phyloP scores from a whole-genome alignment of 2,329 filamentous ascomycete genomes.

The Claviceps paspali region DNA sequence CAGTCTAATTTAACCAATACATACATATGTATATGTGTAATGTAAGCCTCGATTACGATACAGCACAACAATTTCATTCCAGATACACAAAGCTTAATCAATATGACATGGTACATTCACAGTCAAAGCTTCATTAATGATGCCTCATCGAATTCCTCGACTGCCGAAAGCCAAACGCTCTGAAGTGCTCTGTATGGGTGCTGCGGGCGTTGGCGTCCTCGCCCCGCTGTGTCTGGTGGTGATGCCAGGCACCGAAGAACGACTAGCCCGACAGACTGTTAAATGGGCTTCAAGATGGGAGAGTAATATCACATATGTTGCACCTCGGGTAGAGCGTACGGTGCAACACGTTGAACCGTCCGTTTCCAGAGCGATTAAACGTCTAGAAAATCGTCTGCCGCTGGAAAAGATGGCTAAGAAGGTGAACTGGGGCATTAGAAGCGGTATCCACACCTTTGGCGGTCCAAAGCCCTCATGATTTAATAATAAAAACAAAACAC shows the following conservation, averaged over 20 bases:
- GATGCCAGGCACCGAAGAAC: constrained; percentile 39
- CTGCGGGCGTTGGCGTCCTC: constrained; percentile 37
- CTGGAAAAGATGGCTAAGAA: constrained; percentile 34
- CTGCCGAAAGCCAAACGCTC: constrained; percentile 32
- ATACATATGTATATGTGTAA: too few species aligned
- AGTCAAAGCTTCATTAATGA: constrained; percentile 21
- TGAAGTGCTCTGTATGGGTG: constrained; percentile 37
- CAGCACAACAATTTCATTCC: too few species aligned
- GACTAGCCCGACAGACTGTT: constrained; percentile 35
- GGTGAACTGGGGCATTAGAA: constrained; percentile 32
- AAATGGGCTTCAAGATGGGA: constrained; percentile 47
- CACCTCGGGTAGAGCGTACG: constrained; percentile 28
- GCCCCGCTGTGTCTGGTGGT: constrained; percentile 43
- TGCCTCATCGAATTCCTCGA: constrained; percentile 29
- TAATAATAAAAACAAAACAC: too few species aligned
- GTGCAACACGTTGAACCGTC: constrained; percentile 35
- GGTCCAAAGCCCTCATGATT: constrained; percentile 8
- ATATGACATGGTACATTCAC: too few species aligned
- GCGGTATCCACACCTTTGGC: constrained; percentile 25
- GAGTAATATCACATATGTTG: constrained; percentile 38
- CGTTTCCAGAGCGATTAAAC: constrained; percentile 28
- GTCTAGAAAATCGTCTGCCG: constrained; percentile 30
- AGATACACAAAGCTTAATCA: too few species aligned
- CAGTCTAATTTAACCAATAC: too few species aligned
- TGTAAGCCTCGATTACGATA: too few species aligned